Conservation (phyloP, 116 monocot species). For the Iris pallida region DNA sequence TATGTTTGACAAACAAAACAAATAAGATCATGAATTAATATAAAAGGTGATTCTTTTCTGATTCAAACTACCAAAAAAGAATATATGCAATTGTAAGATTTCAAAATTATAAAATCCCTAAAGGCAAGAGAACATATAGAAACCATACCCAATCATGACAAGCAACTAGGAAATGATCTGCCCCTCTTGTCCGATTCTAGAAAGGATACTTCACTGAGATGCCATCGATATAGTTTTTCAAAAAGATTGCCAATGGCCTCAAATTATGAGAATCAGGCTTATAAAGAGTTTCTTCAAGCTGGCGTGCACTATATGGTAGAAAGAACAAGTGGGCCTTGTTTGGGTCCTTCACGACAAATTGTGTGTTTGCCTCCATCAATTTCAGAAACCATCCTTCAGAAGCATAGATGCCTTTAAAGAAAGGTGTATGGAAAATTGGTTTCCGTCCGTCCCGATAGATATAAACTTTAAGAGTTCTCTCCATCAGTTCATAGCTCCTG, state of each 20-base stretch:
- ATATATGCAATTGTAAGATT: no score
- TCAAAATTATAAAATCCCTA: no score
- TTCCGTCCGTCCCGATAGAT: constrained; percentile 40
- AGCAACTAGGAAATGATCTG: constrained; percentile 64
- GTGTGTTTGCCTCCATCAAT: constrained; percentile 36
- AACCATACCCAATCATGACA: constrained; percentile 67
- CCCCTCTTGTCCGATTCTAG: constrained; percentile 58
- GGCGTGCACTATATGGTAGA: constrained; percentile 41
- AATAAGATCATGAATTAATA: no score
- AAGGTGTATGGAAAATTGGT: constrained; percentile 55
- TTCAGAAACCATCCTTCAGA: no score
- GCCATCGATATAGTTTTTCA: constrained; percentile 40
- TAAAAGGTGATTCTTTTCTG: no score
- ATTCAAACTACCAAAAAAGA: no score
- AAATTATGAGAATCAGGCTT: constrained; percentile 36
- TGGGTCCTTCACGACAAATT: constrained; percentile 30
- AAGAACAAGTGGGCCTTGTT: constrained; percentile 46
- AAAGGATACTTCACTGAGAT: constrained; percentile 53
- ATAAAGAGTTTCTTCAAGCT: constrained; percentile 29
- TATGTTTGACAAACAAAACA: no score
- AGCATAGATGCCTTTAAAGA: constrained; percentile 56
- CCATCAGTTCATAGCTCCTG: constrained; percentile 68
- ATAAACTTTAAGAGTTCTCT: constrained; percentile 50
- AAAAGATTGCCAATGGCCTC: constrained; percentile 27
- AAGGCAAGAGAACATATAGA: not conserved